A percentile compares a stretch with the other conserved stretches of the same genome.
phyloP scores from a whole-genome alignment of 1,284 basidiomycete genomes.

The Ceratobasidium sp. region DNA sequence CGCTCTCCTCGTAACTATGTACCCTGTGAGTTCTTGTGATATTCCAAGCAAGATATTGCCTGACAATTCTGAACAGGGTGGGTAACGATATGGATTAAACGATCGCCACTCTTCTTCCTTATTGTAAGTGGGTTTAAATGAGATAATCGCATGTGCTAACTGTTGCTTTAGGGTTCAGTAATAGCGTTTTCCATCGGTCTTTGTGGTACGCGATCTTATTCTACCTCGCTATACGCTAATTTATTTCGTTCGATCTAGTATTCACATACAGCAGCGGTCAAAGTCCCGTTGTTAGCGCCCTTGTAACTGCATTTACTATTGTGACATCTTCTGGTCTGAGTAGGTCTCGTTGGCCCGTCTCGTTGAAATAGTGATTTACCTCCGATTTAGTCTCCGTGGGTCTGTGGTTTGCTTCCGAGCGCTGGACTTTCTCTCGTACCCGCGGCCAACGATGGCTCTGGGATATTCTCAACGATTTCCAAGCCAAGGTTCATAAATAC shows the following conservation, averaged over 20 bases:
- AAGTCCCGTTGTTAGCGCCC: slow-evolving; percentile 4
- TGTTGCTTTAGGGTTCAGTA: slow-evolving; percentile 38
- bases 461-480: slow-evolving; percentile 52
- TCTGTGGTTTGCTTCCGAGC: slow-evolving; percentile 50
- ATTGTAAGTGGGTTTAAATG: background rate
- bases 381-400: slow-evolving; percentile 44
- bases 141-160: background rate
- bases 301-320: slow-evolving; percentile 47
- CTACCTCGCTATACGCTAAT: slow-evolving; percentile 25
- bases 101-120: slow-evolving; percentile 46
- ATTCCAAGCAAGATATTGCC: too few species aligned
- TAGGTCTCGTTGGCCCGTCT: background rate
- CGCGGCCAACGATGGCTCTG: slow-evolving; percentile 47
- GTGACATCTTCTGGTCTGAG: slow-evolving; percentile 45
- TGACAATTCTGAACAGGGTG: slow-evolving; percentile 59
- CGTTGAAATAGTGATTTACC: background rate
- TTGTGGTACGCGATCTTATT: slow-evolving; percentile 32
- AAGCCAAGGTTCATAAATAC: slow-evolving; percentile 62
- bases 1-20: slow-evolving; percentile 73
- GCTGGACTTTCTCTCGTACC: slow-evolving; percentile 45
- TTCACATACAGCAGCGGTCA: slow-evolving; percentile 46
- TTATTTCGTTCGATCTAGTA: background rate
- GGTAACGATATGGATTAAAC: slow-evolving; percentile 78
- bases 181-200: slow-evolving; percentile 50
- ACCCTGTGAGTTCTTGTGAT: slow-evolving; percentile 59